Evolutionary conservation across 257 asterid genomes (phyloP), one percentile per base, ranked within the genome.

Genomic region (Nicotiana obtusifolia): DNA sequence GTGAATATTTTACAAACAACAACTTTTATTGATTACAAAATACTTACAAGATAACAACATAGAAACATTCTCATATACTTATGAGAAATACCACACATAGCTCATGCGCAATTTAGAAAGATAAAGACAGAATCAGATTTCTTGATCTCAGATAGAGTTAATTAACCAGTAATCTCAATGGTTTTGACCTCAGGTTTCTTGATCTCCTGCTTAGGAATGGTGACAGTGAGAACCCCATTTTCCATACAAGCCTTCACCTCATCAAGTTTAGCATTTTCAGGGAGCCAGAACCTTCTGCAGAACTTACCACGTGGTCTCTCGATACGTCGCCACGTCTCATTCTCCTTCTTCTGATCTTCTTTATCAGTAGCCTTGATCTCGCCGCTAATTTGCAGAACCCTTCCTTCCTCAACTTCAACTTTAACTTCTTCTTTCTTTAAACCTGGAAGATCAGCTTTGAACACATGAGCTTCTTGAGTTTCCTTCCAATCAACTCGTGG

Each of bases 271-370:
- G 65, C 26, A 28, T 75, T 49, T 57, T 73, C 54, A 71, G 78
- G 60, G 3, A 71, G 19, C 60, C 59, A 20, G 19, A 71, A 71
- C 19, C 10, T 71, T 44, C 60, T 22, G 8, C 60, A 44, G 4
- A 71, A 71, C 37, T 71, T 71, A 37, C 78, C 78, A 71, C 78
- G 78, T 44, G 60, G 78, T 54, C 78, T 71, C 60, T 71, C 60
- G 0, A 71, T 1, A 3, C 60, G 78, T 22, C 78, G 24, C 78
- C 60, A 71, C 78, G 60, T 71, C 20, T 71, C 78, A 71, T 71
- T 71, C 20, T 71, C 78, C 60, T 71, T 41, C 31, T 41, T 71
- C 3, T 37, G 19, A 68, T 71, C 60, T 68, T 69, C 57, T 44
- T 71, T 71, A 1, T 71, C 14, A 22, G 1, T 60, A 71, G 4